A percentile compares a stretch with the other conserved stretches of the same genome.
Conservation (phyloP, 2,329 filamentous ascomycete genomes). For the Raffaelea deltoideospora region DNA sequence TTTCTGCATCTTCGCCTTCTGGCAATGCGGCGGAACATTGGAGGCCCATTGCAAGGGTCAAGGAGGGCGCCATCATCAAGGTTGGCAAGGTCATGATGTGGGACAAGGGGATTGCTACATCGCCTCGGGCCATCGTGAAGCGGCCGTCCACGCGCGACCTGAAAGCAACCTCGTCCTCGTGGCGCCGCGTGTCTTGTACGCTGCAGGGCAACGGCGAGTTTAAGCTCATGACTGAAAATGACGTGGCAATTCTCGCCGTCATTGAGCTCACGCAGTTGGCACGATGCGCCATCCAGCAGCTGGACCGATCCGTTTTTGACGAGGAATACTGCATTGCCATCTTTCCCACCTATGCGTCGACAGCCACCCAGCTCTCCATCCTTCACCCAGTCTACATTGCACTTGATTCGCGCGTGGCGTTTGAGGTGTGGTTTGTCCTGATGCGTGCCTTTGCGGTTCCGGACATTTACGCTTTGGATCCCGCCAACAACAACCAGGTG, state of each 20-base stretch:
- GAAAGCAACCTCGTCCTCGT: slow-evolving; percentile 42
- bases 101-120: slow-evolving; percentile 56
- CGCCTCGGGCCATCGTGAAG: slow-evolving; percentile 40
- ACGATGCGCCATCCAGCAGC: slow-evolving; percentile 74
- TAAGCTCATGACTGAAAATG: slow-evolving; percentile 76
- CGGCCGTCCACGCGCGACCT: slow-evolving; percentile 42
- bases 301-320: slow-evolving; percentile 81
- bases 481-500: slow-evolving; percentile 25
- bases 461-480: slow-evolving; percentile 61
- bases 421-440: slow-evolving; percentile 94
- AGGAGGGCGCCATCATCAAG: slow-evolving; percentile 79
- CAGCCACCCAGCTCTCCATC: slow-evolving; percentile 56
- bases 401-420: slow-evolving; percentile 74
- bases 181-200: slow-evolving; percentile 83
- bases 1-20: not conserved
- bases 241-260: slow-evolving; percentile 63
- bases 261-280: slow-evolving; percentile 83
- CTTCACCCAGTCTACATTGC: slow-evolving; percentile 82
- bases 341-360: slow-evolving; percentile 78
- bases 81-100: slow-evolving; percentile 82
- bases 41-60: slow-evolving; percentile 20
- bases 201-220: slow-evolving; percentile 90
- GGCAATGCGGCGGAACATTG: not conserved
- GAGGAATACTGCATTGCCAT: slow-evolving; percentile 91
- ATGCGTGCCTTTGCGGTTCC: slow-evolving; percentile 83